phyloP scores from a whole-genome alignment of 2,329 filamentous ascomycete genomes.

The Penicillium sp. region DNA sequence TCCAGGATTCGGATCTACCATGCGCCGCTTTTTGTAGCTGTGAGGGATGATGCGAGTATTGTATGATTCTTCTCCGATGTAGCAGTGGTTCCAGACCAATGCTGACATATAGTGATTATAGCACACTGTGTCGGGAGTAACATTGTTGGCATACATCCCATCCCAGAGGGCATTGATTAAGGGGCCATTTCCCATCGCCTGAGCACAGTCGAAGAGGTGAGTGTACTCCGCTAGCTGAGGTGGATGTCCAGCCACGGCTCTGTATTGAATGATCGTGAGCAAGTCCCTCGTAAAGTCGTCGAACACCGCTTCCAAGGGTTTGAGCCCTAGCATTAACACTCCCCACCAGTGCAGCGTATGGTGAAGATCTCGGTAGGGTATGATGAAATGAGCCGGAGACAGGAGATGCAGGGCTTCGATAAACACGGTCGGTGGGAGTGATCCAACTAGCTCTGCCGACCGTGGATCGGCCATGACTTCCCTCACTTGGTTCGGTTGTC shows the following conservation, averaged over 20 bases:
- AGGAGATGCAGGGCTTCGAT: constrained; percentile 63
- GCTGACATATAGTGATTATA: constrained; percentile 58
- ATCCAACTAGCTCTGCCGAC: constrained; percentile 31
- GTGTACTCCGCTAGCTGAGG: constrained; percentile 52
- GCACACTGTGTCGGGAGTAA: constrained; percentile 50
- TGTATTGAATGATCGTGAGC: constrained; percentile 38
- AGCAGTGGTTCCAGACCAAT: constrained; percentile 48
- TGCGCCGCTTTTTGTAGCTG: constrained; percentile 33
- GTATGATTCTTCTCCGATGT: constrained; percentile 44
- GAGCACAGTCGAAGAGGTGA: constrained; percentile 54
- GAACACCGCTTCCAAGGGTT: constrained; percentile 40
- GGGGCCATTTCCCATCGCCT: constrained; percentile 46
- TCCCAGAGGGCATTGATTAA: constrained; percentile 50
- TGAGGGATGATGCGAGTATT: constrained; percentile 37
- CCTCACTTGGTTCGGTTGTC: constrained; percentile 45
- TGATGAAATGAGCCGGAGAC: constrained; percentile 57
- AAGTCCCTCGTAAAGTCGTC: constrained; percentile 42
- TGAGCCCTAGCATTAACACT: constrained; percentile 45
- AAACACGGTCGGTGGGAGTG: constrained; percentile 58
- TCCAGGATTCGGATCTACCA: constrained; percentile 15
- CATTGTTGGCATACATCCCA: constrained; percentile 19
- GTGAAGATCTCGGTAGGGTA: constrained; percentile 49
- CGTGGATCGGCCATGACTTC: constrained; percentile 35
- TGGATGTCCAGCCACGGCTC: constrained; percentile 36
- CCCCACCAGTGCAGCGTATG: constrained; percentile 52